phyloP scores from a whole-genome alignment of 176 grass and related monocot genomes.

The sorghum (Sorghum bicolor) region Sorghum_bicolor_NCBIv3 NC_012870.2:3566501-3567000 shows the following conservation, averaged over 20 bases:
- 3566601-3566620: slow-evolving; percentile 63
- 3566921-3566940: too few species aligned
- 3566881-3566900: not conserved
- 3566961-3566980: too few species aligned
- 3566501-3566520: not conserved
- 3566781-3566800: slow-evolving; percentile 62
- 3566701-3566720: slow-evolving; percentile 75
- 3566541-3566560: not conserved
- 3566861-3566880: not conserved
- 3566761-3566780: slow-evolving; percentile 73
- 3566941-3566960: too few species aligned
- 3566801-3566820: slow-evolving; percentile 72
- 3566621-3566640: not conserved
- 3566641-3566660: not conserved
- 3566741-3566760: slow-evolving; percentile 78
- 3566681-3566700: slow-evolving; percentile 16
- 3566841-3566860: not conserved
- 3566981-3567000: too few species aligned
- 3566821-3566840: slow-evolving; percentile 56
- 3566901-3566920: too few species aligned
- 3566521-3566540: not conserved
- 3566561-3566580: slow-evolving; percentile 53
- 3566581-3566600: slow-evolving; percentile 73
- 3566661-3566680: slow-evolving; percentile 31
- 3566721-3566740: slow-evolving; percentile 81